These are phyloP conservation scores for Melampsora larici-populina DNA, from an alignment of 1,284 basidiomycete genomes.

Conservation along the genomic window DNA sequence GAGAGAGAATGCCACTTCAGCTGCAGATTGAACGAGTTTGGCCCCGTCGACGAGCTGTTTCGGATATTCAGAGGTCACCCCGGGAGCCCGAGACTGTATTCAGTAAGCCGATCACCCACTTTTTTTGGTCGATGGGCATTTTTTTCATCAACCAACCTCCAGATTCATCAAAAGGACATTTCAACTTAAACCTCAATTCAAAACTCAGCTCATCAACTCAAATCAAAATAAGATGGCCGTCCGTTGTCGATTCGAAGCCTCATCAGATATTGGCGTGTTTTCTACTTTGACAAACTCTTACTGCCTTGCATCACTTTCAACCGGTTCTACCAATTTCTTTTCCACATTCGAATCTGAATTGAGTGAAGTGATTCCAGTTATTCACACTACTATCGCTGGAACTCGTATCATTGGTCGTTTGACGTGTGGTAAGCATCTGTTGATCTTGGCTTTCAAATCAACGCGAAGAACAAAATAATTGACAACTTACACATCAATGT, in stretches of 20 bases:
- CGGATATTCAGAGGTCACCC: too few species aligned
- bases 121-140: too few species aligned
- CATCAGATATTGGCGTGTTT: conserved; percentile 51
- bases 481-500: too few species aligned
- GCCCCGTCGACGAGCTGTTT: too few species aligned
- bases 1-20: too few species aligned
- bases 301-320: conserved; percentile 41
- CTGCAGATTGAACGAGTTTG: too few species aligned
- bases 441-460: not conserved
- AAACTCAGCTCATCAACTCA: too few species aligned
- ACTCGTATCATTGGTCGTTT: conserved; percentile 90
- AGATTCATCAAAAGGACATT: too few species aligned
- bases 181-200: too few species aligned
- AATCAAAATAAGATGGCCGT: conserved; percentile 22
- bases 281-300: conserved; percentile 80
- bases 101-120: too few species aligned
- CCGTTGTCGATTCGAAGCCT: conserved; percentile 40
- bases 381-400: conserved; percentile 93
- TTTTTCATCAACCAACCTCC: too few species aligned
- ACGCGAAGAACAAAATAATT: not conserved
- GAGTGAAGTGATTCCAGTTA: conserved; percentile 88
- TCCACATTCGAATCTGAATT: conserved; percentile 61
- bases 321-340: conserved; percentile 94
- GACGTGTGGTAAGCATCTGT: conserved; percentile 67
- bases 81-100: too few species aligned